Base-by-base conservation (phyloP, 495 filamentous ascomycete genomes). In the Geoglossum glabrum region DNA sequence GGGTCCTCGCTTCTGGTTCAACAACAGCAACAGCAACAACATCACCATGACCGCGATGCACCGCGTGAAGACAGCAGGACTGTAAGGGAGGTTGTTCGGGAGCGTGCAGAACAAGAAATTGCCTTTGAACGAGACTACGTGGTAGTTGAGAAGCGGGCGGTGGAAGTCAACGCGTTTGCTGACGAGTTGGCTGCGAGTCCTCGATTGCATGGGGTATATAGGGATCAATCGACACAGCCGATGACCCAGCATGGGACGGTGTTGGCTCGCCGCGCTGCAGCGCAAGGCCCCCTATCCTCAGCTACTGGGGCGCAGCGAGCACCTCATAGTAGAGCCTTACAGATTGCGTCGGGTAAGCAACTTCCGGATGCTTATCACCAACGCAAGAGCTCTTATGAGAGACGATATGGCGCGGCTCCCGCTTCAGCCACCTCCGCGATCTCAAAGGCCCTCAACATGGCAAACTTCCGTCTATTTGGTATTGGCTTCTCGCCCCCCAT, bases 161-260 rank as follows among this genome's bases (percentile, higher is more conserved):
- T 97, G 3, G 87, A 96, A 67, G 90, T 97, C 28, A 96, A 98
- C 70, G 90, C 92, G 3, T 87, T 98, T 65, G 92, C 92, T 9
- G 92, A 98, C 66, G 89, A 97, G 67, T 71, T 98, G 61, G 87
- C 86, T 19, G 80, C 87, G 50, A 87, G 85, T 59, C 83, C 83
- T 26, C 68, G 67, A 21, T 36, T 67, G 26, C 68, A 68, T 52
- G 57, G 58, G 43, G 55, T n/a, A 8, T 21, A 50, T 30, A 46
- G 13, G 36, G 36, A 40, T 15, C 36, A 40, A 15, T 40, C 36
- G 34, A n/a, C 7, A 15, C 33, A 40, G 21, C 34, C n/a, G 55
- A 5, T 11, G 38, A 9, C 33, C 8, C 38, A 27, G 1, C 54
- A 55, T 34, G 57, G 57, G 52, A 60, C 17, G 49, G 67, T 72